These are phyloP conservation scores for Ogataea glucozyma DNA, from an alignment of 805 yeast species.

Conservation along the genomic window DNA sequence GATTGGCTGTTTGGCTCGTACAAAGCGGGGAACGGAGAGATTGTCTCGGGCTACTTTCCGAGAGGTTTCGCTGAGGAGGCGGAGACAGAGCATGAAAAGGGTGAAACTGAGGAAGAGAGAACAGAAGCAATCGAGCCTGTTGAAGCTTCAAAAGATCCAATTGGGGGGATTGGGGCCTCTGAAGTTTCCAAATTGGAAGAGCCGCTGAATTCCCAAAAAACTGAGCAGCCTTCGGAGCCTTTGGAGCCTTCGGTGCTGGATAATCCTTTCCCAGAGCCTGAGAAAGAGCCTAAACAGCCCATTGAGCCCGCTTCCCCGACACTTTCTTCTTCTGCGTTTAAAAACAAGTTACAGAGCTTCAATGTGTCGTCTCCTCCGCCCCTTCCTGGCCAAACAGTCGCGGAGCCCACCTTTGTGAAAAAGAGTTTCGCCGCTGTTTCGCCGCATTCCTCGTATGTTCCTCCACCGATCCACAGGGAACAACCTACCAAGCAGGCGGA, in stretches of 20 bases:
- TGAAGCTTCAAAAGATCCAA: neutral
- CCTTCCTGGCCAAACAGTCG: constrained; percentile 35
- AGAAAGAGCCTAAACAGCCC: neutral
- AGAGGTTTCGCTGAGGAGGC: constrained; percentile 63
- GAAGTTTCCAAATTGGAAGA: too few relatives aligned
- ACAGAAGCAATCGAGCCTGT: constrained; percentile 2
- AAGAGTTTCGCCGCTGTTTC: constrained; percentile 58
- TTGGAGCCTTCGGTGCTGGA: constrained; percentile 5
- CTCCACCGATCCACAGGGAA: constrained; percentile 38
- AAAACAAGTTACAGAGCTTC: constrained; percentile 52
- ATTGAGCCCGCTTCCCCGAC: neutral
- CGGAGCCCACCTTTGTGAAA: constrained; percentile 46
- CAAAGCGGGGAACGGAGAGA: constrained; percentile 40
- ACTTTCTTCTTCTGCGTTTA: constrained; percentile 34
- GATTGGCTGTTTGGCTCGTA: constrained; percentile 87
- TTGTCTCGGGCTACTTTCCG: constrained; percentile 80
- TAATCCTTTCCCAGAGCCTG: constrained; percentile 6
- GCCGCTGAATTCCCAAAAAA: too few relatives aligned
- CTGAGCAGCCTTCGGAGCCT: constrained; percentile 7
- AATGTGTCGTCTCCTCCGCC: constrained; percentile 44
- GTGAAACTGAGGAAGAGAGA: constrained; percentile 1
- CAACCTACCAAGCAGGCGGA: constrained; percentile 13
- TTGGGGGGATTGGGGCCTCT: too few relatives aligned
- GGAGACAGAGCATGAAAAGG: constrained; percentile 9
- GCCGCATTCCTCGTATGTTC: constrained; percentile 60